These are phyloP conservation scores for Harrya chromipes DNA, from an alignment of 768 basidiomycete species.

Conservation along the genomic window DNA sequence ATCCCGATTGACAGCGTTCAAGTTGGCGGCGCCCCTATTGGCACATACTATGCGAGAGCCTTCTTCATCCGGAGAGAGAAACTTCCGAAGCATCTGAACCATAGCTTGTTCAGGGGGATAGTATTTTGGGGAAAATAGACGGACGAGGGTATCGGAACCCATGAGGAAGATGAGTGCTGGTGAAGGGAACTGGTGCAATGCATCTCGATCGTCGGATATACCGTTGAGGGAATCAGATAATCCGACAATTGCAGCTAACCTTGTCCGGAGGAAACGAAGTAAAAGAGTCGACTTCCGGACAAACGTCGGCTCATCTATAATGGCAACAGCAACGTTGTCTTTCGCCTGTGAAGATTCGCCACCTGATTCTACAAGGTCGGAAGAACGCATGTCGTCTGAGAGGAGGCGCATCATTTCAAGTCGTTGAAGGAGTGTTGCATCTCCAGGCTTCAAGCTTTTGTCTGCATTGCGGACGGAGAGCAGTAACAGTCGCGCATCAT, in stretches of 20 bases:
- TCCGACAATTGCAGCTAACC: slow-evolving; percentile 11
- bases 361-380: not conserved
- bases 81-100: slow-evolving; percentile 49
- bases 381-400: slow-evolving; percentile 41
- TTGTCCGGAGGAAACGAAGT: slow-evolving; percentile 44
- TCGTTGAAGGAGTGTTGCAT: slow-evolving; percentile 74
- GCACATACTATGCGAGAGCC: slow-evolving; percentile 68
- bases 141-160: slow-evolving; percentile 82
- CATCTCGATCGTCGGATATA: slow-evolving; percentile 11
- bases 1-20: slow-evolving; percentile 16
- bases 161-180: slow-evolving; percentile 66
- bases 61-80: slow-evolving; percentile 57
- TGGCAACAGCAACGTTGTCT: slow-evolving; percentile 67
- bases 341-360: slow-evolving; percentile 2
- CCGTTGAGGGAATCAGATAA: not conserved
- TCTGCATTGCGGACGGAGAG: slow-evolving; percentile 87
- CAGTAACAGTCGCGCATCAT: slow-evolving; percentile 74
- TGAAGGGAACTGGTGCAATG: slow-evolving; percentile 5
- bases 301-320: slow-evolving; percentile 87
- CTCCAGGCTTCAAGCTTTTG: slow-evolving; percentile 66
- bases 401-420: slow-evolving; percentile 85
- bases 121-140: slow-evolving; percentile 74
- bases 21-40: slow-evolving; percentile 37
- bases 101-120: slow-evolving; percentile 58
- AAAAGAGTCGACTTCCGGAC: slow-evolving; percentile 72